These are phyloP conservation scores for Mycena citricolor DNA, from an alignment of 1,284 basidiomycete genomes.

Conservation along the genomic window DNA sequence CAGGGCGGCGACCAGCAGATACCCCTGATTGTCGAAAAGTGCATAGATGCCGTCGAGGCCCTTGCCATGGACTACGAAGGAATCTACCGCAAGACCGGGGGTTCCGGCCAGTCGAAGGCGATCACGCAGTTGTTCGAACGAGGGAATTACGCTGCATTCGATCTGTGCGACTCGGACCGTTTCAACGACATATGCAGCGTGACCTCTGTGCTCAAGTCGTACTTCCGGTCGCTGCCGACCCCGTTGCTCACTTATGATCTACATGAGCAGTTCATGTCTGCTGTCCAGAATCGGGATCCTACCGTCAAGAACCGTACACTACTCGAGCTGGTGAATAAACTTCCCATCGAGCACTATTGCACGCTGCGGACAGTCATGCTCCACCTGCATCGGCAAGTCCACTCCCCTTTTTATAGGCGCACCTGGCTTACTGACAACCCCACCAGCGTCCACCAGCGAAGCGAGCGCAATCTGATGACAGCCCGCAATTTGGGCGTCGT, in stretches of 20 bases:
- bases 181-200: slow-evolving; percentile 98
- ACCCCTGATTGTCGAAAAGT: slow-evolving; percentile 93
- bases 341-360: slow-evolving; percentile 87
- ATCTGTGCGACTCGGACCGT: slow-evolving; percentile 81
- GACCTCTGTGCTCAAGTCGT: slow-evolving; percentile 96
- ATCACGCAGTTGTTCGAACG: slow-evolving; percentile 96
- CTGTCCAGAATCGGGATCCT: slow-evolving; percentile 69
- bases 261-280: slow-evolving; percentile 86
- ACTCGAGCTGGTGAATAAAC: slow-evolving; percentile 68
- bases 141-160: slow-evolving; percentile 85
- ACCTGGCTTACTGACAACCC: slow-evolving; percentile 12
- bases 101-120: slow-evolving; percentile 86
- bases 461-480: slow-evolving; percentile 88
- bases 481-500: slow-evolving; percentile 98
- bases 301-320: slow-evolving; percentile 62
- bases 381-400: slow-evolving; percentile 77
- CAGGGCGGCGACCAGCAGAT: slow-evolving; percentile 62
- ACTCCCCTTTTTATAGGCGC: too few relatives aligned
- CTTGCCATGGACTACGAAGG: slow-evolving; percentile 90
- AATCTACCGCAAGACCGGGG: slow-evolving; percentile 97
- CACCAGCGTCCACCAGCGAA: slow-evolving; percentile 65
- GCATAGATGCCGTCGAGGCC: slow-evolving; percentile 88
- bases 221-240: slow-evolving; percentile 89
- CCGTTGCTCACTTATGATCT: slow-evolving; percentile 90
- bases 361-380: slow-evolving; percentile 84